Conservation (phyloP, 2,329 filamentous ascomycete species). For the Gnomoniopsis smithogilvyi region DNA sequence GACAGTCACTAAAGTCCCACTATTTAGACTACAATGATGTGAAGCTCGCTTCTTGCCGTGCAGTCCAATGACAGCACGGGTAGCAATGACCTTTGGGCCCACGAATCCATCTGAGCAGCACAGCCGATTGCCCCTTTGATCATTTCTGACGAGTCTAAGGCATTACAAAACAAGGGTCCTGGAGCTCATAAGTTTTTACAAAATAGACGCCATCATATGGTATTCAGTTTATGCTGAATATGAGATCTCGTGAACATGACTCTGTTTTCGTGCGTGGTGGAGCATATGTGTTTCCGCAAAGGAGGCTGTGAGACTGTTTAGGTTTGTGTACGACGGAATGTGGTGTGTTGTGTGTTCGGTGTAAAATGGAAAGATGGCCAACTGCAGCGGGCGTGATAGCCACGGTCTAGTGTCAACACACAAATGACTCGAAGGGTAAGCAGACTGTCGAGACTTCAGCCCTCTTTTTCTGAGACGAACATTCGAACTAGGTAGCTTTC, state of each 20-base stretch:
- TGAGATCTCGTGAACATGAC: too few relatives aligned
- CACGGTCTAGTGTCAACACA: too few relatives aligned
- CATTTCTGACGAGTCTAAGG: background rate
- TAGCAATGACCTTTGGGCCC: background rate
- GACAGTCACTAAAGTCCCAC: background rate
- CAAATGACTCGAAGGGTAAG: too few relatives aligned
- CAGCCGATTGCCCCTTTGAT: background rate
- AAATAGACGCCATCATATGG: too few relatives aligned
- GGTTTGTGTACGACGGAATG: background rate
- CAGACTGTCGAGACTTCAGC: too few relatives aligned
- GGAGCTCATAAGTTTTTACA: too few relatives aligned
- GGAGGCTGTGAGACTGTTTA: background rate
- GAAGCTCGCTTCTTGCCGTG: background rate
- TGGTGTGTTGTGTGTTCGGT: background rate
- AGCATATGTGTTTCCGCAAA: background rate
- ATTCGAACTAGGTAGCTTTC: too few relatives aligned
- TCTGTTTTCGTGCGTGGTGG: background rate
- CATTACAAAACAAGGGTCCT: too few relatives aligned
- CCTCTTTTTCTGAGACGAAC: too few relatives aligned
- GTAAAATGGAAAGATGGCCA: background rate
- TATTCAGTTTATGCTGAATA: too few relatives aligned
- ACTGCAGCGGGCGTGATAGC: too few relatives aligned
- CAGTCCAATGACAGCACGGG: background rate
- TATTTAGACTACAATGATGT: background rate
- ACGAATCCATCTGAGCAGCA: background rate